phyloP scores from a whole-genome alignment of 139 green algal genomes.

The Yamagishiella unicocca region DNA sequence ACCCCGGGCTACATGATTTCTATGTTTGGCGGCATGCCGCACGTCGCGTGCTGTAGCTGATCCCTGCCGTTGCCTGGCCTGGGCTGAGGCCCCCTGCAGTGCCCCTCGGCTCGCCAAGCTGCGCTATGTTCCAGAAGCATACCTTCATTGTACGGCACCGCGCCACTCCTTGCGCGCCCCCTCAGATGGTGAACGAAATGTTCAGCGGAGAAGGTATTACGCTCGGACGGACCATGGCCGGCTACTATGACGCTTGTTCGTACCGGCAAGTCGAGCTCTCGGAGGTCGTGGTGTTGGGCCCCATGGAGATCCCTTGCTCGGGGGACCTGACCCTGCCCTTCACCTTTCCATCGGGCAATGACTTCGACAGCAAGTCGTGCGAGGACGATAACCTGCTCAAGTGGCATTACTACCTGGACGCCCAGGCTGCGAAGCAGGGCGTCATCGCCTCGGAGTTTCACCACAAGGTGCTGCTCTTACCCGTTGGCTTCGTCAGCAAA shows the following conservation, averaged over 20 bases:
- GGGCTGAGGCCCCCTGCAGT: too few species aligned
- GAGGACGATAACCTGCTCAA: conserved; percentile 13
- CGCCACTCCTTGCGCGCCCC: too few species aligned
- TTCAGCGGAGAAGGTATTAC: background rate
- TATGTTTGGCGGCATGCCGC: too few species aligned
- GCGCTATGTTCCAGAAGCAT: background rate
- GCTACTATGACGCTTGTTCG: conserved; percentile 21
- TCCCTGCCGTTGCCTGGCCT: too few species aligned
- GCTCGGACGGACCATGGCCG: background rate
- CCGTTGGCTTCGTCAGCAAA: background rate
- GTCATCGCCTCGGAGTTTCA: background rate
- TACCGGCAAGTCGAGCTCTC: background rate
- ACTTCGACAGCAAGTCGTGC: background rate
- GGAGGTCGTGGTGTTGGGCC: background rate
- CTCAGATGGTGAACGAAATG: background rate
- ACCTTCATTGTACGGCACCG: too few species aligned
- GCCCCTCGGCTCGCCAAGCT: too few species aligned
- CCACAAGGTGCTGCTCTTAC: background rate
- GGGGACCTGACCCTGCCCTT: background rate
- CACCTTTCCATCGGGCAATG: background rate
- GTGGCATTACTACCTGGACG: conserved; percentile 7
- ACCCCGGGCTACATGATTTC: too few species aligned
- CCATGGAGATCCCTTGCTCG: background rate
- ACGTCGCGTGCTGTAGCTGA: too few species aligned
- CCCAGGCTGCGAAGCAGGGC: background rate